Evolutionary conservation across 140 eudicot genomes (phyloP), one percentile per base, ranked within the genome.

Genomic region (Oenanthe javanica): DNA sequence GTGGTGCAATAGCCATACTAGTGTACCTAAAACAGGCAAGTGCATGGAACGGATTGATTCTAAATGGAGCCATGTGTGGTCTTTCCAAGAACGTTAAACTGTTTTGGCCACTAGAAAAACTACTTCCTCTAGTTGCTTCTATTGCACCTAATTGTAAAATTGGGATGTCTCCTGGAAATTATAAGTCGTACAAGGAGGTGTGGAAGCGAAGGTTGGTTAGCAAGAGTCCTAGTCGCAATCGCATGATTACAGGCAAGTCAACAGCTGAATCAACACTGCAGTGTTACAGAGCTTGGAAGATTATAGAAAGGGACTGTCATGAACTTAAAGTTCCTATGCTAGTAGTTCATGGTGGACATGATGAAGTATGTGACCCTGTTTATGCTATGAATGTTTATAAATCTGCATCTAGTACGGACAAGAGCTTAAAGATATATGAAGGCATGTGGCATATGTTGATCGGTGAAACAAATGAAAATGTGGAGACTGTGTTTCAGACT

Each of bases 381-480:
- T 82, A 83, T 27, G 87, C 87, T 50, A 76, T 31, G 78, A 27
- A 51, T 10, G 77, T 89, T 55, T 86, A 72, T 40, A 81, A 85
- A 25, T 40, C 67, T 18, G 90, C 79, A 19, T 82, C 67, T 18
- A 89, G 90, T 57, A 83, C 83, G 77, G 90, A 86, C 50, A 86
- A 86, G 86, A 84, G 69, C 12, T n/a, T 89, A 72, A 80, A 74
- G 82, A 77, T 88, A 18, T 79, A 57, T 14, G 64, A 76, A 7
- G 92, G 87, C 23, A 84, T 84, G 90, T 82, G 88, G 86, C 90
- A 89, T 40, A 84, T 54, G 67, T 55, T 84, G 79, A 84, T 84
- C 48, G 90, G 89, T 47, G 90, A 86, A 51, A 79, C 84, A 45
- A 79, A 82, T 75, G 88, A 84, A 72, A 78, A 61, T 38, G 86